Base-by-base conservation (phyloP, 306 rosid species). In the Comarum palustre region DNA sequence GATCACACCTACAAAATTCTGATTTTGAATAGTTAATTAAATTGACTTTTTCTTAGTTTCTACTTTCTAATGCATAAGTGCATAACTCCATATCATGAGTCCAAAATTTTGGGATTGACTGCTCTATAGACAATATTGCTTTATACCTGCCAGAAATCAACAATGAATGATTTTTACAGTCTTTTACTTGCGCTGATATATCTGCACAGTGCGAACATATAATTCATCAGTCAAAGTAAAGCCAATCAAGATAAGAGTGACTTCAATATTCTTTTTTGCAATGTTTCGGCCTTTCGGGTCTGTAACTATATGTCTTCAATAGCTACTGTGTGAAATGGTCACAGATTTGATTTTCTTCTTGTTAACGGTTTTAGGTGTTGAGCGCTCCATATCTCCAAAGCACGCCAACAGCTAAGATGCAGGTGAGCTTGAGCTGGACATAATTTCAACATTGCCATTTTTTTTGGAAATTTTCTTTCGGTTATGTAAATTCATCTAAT, bases 361-460 rank as follows among this genome's bases (percentile, higher is more conserved):
- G 32, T 25, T 54, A 19, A 64, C 36, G 77, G 69, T 68, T 75
- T 76, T 88, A 94, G 99, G 90, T 91, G 75, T 87, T 91, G 65
- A 94, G 99, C 71, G 99, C 96, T 65, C 99, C 99, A 63, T 94
- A 94, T 79, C 92, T 93, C 51, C 91, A 89, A 80, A 77, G 81
- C 73, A 73, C 84, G 43, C 71, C 90, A 41, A 52, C 86, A 59
- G 69, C 74, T 61, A 82, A 73, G 73, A 84, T 76, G 78, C 94
- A 85, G 98, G 99, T 91, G 77, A 84, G 88, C 67, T 78, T 51
- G 75, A 76, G 24, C 70, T 50, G 38, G 67, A 76, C n/a, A 39
- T 24, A 5, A 16, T 19, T 24, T 4, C 16, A 69, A 39, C 58
- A 41, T 16, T 9, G 32, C 32, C 47, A 13, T 25, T 7, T 12